These are phyloP conservation scores for Monilinia vaccinii-corymbosi DNA, from an alignment of 2,329 filamentous ascomycete species.

Conservation along the genomic window DNA sequence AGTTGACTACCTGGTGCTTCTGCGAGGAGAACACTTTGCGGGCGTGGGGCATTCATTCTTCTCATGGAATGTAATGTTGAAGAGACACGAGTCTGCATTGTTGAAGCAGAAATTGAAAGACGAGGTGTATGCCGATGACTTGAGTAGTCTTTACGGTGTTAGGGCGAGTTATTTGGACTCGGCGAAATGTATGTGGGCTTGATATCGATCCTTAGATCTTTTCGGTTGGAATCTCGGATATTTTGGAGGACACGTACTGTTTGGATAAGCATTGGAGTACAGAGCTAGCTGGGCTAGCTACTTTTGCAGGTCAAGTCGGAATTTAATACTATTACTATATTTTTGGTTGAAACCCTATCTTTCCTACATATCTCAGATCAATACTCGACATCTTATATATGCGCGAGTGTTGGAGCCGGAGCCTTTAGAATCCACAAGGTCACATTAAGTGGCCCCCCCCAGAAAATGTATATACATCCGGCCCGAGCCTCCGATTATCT, in stretches of 20 bases:
- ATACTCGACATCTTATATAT: too few relatives aligned
- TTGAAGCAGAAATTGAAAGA: constrained; percentile 6
- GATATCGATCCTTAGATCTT: not conserved
- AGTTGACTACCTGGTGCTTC: constrained; percentile 42
- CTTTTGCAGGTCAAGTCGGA: not conserved
- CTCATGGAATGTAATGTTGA: constrained; percentile 37
- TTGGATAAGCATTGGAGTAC: not conserved
- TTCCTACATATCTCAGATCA: too few relatives aligned
- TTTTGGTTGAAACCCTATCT: too few relatives aligned
- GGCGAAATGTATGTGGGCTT: constrained; percentile 11
- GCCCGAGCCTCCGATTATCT: constrained; percentile 5
- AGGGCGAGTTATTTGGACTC: constrained; percentile 7
- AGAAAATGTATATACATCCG: not conserved
- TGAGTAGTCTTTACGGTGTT: constrained; percentile 10
- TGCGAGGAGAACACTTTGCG: constrained; percentile 34
- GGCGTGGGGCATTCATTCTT: constrained; percentile 39
- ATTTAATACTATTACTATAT: not conserved
- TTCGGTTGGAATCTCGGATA: not conserved
- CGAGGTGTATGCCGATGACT: constrained; percentile 5
- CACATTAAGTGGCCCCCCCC: too few relatives aligned
- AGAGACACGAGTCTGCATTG: constrained; percentile 17
- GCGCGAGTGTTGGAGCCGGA: too few relatives aligned
- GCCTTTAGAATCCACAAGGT: too few relatives aligned
- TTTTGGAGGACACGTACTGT: not conserved
- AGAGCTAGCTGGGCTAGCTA: constrained; percentile 1